Evolutionary conservation across 306 rosid genomes (phyloP), one percentile per base, ranked within the genome.

Genomic region (Ceratonia siliqua): DNA sequence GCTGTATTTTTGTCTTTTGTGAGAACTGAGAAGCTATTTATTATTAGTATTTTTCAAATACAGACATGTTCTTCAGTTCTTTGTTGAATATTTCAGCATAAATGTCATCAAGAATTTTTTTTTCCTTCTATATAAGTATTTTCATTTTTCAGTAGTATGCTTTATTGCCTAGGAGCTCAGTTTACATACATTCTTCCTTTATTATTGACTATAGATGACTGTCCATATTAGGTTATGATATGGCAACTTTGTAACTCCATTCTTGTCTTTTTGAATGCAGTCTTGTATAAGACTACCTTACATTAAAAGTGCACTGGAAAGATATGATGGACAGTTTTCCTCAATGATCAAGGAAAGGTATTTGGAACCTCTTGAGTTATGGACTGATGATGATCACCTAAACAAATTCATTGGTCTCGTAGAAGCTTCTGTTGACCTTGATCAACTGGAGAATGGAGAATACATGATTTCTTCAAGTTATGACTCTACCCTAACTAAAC

Each of bases 381-480:
- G 88, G 95, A 92, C 92, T 43, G 88, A 89, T 75, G 94, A 82
- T 8, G 85, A 84, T 30, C 96, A 89, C 83, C 79, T 94, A 74
- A 90, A 80, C 79, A 94, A 85, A 79, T 94, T 90, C 74, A 85
- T 83, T 80, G 89, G 76, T 76, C 94, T 94, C 14, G 97, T 92
- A 70, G 99, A 94, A 90, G 78, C 81, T 73, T 68, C 95, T 73
- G 89, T 94, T 64, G 99, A 94, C 87, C 97, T 94, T 80, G 96
- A 92, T 78, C 96, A 94, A 86, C 89, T 94, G 38, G 96, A 90
- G 86, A 92, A 83, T 53, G 91, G 97, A 72, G 99, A 94, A 85
- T 90, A 94, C 89, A 87, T 94, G 90, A 94, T 94, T 79, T 81
- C 96, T 38, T 80, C 99, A 48, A 81, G 87, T 85, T 94, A 92